Percentiles rank a stretch among this genome's conserved stretches.
phyloP scores from a whole-genome alignment of 805 yeast genomes.

The Cyberlindnera veronae region DNA sequence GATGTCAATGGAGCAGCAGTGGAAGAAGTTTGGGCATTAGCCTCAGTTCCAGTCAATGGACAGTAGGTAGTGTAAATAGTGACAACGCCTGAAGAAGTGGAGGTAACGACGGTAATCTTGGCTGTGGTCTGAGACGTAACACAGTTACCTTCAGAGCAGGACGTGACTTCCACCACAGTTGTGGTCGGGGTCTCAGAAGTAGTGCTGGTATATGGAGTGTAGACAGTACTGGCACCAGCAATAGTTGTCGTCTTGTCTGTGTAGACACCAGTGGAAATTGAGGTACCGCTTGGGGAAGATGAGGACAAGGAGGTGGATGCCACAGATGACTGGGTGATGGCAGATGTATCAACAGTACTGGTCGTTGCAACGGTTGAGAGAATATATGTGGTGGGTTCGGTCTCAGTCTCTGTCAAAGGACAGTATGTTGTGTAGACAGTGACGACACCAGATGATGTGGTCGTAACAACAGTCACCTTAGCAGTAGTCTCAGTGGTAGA shows the following conservation, averaged over 20 bases:
- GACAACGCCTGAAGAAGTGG: slow-evolving; percentile 26
- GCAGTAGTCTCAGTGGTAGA: slow-evolving; percentile 28
- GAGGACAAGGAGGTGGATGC: not conserved
- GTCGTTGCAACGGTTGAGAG: slow-evolving; percentile 11
- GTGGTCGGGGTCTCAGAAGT: no score
- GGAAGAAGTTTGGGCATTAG: not conserved
- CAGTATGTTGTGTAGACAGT: slow-evolving; percentile 6
- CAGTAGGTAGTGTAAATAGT: slow-evolving; percentile 36
- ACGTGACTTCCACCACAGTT: no score
- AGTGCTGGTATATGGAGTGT: no score
- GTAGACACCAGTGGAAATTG: no score
- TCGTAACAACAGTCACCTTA: slow-evolving; percentile 24
- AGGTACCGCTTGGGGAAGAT: no score
- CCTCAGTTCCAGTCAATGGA: slow-evolving; percentile 25
- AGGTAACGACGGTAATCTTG: slow-evolving; percentile 9
- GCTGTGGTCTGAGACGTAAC: not conserved
- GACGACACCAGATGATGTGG: slow-evolving; percentile 23
- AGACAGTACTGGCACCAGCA: no score
- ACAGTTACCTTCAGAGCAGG: not conserved
- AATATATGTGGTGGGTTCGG: slow-evolving; percentile 1
- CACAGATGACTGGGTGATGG: slow-evolving; percentile 12
- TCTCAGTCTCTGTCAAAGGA: slow-evolving; percentile 3
- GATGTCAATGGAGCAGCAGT: no score
- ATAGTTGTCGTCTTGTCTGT: no score
- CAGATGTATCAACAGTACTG: slow-evolving; percentile 30